Percentiles rank a stretch among this genome's conserved stretches.
Evolutionary conservation across 176 grass and related monocot genomes (phyloP).

Genomic region (Hyparrhenia diplandra): DNA sequence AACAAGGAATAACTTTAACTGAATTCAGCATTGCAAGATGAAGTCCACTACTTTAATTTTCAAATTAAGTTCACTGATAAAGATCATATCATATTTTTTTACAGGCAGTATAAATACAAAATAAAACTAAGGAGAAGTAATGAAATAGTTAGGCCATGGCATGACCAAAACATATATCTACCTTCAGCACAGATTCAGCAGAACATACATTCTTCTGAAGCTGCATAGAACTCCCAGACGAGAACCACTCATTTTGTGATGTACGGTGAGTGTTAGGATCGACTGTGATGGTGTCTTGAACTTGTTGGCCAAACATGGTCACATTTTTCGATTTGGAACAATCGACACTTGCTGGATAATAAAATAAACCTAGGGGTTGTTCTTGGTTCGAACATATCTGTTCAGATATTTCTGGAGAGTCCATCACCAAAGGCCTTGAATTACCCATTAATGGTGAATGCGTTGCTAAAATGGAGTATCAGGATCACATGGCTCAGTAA

Average conservation of each 20-base stretch:
- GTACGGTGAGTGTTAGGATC: conserved; percentile 10
- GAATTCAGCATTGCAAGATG: conserved; percentile 1
- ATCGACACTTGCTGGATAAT: conserved; percentile 28
- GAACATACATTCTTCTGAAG: conserved; percentile 5
- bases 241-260: conserved; percentile 22
- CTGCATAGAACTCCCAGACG: conserved; percentile 20
- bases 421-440: conserved; percentile 10
- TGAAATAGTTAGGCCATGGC: background rate
- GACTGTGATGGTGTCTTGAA: conserved; percentile 14
- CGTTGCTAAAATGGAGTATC: conserved; percentile 13
- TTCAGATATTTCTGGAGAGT: conserved; percentile 30
- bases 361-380: conserved; percentile 28
- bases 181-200: conserved; percentile 37
- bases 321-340: conserved; percentile 11
- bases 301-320: conserved; percentile 17
- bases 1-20: background rate
- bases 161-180: conserved; percentile 3
- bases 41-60: background rate
- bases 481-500: conserved; percentile 5
- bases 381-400: conserved; percentile 31
- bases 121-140: background rate
- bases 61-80: background rate
- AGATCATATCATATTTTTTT: conserved; percentile 5
- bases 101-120: conserved; percentile 2
- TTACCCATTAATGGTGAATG: conserved; percentile 21